Evolutionary conservation across 2,329 filamentous ascomycete species (phyloP).

Genomic region (Teratosphaeria zuluensis): DNA sequence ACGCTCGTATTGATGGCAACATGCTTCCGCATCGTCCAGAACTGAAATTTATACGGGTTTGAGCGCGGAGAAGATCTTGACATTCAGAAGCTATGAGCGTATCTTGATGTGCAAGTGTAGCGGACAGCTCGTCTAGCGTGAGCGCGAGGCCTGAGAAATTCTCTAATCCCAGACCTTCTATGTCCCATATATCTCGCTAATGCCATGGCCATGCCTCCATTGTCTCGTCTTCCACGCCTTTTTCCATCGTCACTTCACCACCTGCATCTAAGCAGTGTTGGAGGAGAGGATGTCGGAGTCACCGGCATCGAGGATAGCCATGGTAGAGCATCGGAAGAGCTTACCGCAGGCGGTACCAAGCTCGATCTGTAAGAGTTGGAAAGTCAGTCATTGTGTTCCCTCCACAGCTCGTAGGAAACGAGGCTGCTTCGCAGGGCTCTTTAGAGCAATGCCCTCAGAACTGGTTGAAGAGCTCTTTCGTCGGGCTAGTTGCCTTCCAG

Average conservation of each 20-base stretch:
- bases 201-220: background rate
- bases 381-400: conserved; percentile 53
- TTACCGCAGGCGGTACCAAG: conserved; percentile 97
- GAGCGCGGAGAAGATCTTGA: background rate
- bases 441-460: background rate
- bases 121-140: background rate
- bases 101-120: background rate
- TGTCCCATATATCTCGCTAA: background rate
- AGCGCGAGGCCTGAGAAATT: background rate
- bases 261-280: conserved; percentile 33
- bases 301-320: conserved; percentile 93
- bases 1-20: no score
- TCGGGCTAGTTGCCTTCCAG: conserved; percentile 21
- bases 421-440: conserved; percentile 83
- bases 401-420: conserved; percentile 58
- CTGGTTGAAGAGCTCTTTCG: conserved; percentile 17
- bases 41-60: no score
- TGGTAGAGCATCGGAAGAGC: conserved; percentile 95
- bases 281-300: conserved; percentile 92
- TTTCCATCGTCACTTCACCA: background rate
- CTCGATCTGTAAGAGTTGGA: conserved; percentile 63
- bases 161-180: background rate
- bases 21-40: no score
- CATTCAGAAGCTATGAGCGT: background rate
- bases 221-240: background rate